phyloP scores from a whole-genome alignment of 306 rosid species.

The Gillenia trifoliata region DNA sequence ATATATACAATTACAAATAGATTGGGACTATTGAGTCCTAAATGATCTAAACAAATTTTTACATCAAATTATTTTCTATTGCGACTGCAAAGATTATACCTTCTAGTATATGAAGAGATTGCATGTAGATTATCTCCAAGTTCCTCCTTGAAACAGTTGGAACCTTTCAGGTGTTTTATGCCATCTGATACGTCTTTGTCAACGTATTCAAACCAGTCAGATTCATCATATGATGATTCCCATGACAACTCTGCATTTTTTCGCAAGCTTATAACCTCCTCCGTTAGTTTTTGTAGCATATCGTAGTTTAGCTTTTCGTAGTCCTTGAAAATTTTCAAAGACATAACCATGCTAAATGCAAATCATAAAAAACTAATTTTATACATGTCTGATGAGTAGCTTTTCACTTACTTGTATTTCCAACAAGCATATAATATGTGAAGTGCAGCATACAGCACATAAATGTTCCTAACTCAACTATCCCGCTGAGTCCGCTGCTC shows the following conservation, averaged over 20 bases:
- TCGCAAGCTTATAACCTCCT: background rate
- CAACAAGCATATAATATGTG: constrained; percentile 9
- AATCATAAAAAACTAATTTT: background rate
- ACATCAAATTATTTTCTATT: background rate
- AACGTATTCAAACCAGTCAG: constrained; percentile 11
- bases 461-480: constrained; percentile 7
- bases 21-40: background rate
- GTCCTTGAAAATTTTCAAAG: too few species aligned
- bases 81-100: constrained; percentile 51
- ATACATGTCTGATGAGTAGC: background rate
- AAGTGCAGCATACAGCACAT: background rate
- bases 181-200: constrained; percentile 12
- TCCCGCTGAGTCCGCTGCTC: constrained; percentile 5
- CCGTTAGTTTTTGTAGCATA: constrained; percentile 11
- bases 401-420: constrained; percentile 7
- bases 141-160: constrained; percentile 25
- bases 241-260: background rate
- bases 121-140: constrained; percentile 45
- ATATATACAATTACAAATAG: background rate
- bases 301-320: constrained; percentile 11
- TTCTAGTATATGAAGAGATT: constrained; percentile 14
- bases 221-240: constrained; percentile 7
- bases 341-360: background rate
- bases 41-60: background rate
- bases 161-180: background rate